Percentiles rank a stretch among this genome's conserved stretches.
Evolutionary conservation across 2,329 filamentous ascomycete species (phyloP).

Genomic region (Knoxdaviesia capensis): DNA sequence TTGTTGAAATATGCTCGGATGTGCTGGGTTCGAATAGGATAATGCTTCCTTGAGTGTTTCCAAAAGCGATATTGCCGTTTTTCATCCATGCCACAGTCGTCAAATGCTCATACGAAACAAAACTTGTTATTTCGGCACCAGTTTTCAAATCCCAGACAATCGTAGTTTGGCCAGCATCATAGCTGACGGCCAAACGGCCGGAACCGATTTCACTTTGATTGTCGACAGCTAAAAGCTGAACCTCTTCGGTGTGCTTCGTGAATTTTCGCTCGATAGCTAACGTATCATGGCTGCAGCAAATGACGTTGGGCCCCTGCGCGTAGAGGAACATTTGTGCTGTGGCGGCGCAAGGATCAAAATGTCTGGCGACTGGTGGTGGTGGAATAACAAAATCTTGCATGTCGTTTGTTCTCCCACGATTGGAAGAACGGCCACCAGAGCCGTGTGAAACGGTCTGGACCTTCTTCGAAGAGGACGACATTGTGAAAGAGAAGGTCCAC

Average conservation of each 20-base stretch:
- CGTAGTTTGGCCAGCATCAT: conserved; percentile 74
- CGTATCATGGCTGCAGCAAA: conserved; percentile 85
- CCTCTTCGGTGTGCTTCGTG: conserved; percentile 61
- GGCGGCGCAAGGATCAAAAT: conserved; percentile 74
- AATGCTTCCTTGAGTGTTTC: conserved; percentile 80
- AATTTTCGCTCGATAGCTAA: conserved; percentile 77
- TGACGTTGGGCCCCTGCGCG: conserved; percentile 59
- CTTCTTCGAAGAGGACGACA: no score
- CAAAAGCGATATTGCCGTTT: conserved; percentile 92
- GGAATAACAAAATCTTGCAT: conserved; percentile 4
- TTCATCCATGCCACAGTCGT: conserved; percentile 85
- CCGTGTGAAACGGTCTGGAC: not conserved
- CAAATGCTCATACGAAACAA: conserved; percentile 75
- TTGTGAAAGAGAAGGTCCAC: no score
- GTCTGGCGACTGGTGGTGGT: conserved; percentile 15
- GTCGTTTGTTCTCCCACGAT: conserved; percentile 3
- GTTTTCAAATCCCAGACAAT: conserved; percentile 96
- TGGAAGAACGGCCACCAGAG: conserved; percentile 1
- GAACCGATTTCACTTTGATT: conserved; percentile 75
- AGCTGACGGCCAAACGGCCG: conserved; percentile 77
- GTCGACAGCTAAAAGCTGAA: conserved; percentile 71
- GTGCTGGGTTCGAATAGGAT: conserved; percentile 88
- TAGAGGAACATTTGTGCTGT: conserved; percentile 85
- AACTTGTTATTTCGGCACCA: conserved; percentile 77
- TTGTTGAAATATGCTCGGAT: conserved; percentile 75